Evolutionary conservation across 805 yeast species (phyloP), one percentile per base, ranked within the genome.

Genomic region (Yarrowia yakushimensis): DNA sequence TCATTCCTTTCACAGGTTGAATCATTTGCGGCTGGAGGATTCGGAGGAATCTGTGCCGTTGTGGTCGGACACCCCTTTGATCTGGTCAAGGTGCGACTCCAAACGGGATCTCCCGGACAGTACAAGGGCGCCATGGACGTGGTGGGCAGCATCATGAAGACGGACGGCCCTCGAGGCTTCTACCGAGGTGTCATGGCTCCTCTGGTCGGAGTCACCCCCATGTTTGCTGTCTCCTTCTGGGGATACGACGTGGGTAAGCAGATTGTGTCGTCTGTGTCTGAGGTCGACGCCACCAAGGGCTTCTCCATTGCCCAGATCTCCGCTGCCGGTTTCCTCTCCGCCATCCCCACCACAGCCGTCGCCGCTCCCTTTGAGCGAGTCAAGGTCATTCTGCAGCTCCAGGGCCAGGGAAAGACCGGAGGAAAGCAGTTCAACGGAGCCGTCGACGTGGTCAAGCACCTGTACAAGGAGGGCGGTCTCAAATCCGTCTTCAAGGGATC

Each of bases 311-410:
- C 77, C 0, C 90, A 92, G 70, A 85, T 88, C 65, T 86, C 96
- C 12, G 81, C 92, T 2, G 99, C 99, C 11, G 99, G 99, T 11
- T 92, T 92, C 79, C 77, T 93, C 66, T 86, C 96, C 64, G 98
- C 98, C 12, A 81, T 93, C 59, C 99, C 99, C 31, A 93, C 97
- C 9, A 94, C 98, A 0, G 82, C 88, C 60, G 89, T 93, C 18
- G 96, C 97, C n/a, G 97, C 97, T 0, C 99, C 99, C 1, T 91
- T 94, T 68, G 99, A 93, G 76, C 82, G 99, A 68, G 87, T 92
- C 71, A 93, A 93, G 80, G 97, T 94, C 59, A 88, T 93, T 71
- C 80, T 93, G 81, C 99, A 93, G 75, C 81, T 90, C 11, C 87
- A 87, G 70, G 80, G 80, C 46, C 80, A 77, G 68, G 70, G 67